Percentiles rank a stretch among this genome's conserved stretches.
phyloP scores from a whole-genome alignment of 2,329 filamentous ascomycete species.

The Colletotrichum tabaci region DNA sequence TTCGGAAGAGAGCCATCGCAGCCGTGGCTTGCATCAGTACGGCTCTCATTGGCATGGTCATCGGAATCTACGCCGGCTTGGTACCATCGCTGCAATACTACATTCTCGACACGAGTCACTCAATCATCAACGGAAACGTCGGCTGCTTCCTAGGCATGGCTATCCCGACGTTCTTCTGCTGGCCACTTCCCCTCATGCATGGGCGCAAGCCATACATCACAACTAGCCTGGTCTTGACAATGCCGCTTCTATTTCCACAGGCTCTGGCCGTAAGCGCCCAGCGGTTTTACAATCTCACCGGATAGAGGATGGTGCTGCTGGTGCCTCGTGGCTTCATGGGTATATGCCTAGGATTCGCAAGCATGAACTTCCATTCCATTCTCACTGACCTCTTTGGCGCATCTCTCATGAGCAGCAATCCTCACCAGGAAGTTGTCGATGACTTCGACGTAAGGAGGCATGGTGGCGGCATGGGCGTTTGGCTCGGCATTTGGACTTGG shows the following conservation, averaged over 20 bases:
- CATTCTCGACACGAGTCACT: slow-evolving; percentile 78
- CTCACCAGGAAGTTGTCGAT: slow-evolving; percentile 80
- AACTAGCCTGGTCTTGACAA: slow-evolving; percentile 75
- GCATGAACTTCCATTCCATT: slow-evolving; percentile 82
- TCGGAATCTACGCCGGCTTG: slow-evolving; percentile 84
- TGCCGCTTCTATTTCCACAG: slow-evolving; percentile 83
- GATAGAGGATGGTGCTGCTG: slow-evolving; percentile 74
- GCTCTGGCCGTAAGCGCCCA: slow-evolving; percentile 74
- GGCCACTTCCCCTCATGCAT: slow-evolving; percentile 82
- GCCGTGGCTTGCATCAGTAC: slow-evolving; percentile 81
- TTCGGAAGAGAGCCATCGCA: slow-evolving; percentile 78
- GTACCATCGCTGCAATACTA: slow-evolving; percentile 86
- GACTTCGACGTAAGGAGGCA: slow-evolving; percentile 79
- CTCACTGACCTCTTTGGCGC: slow-evolving; percentile 83
- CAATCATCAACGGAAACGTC: slow-evolving; percentile 80
- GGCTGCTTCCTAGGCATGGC: slow-evolving; percentile 80
- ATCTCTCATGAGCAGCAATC: slow-evolving; percentile 79
- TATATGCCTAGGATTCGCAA: slow-evolving; percentile 79
- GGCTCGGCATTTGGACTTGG: slow-evolving; percentile 85
- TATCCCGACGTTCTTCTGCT: slow-evolving; percentile 78
- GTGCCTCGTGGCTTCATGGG: slow-evolving; percentile 77
- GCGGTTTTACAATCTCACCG: slow-evolving; percentile 68
- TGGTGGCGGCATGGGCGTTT: slow-evolving; percentile 84
- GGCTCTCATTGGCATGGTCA: slow-evolving; percentile 77
- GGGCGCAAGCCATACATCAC: slow-evolving; percentile 85